phyloP scores from a whole-genome alignment of 768 basidiomycete genomes.

The Daedaleopsis nitida region DNA sequence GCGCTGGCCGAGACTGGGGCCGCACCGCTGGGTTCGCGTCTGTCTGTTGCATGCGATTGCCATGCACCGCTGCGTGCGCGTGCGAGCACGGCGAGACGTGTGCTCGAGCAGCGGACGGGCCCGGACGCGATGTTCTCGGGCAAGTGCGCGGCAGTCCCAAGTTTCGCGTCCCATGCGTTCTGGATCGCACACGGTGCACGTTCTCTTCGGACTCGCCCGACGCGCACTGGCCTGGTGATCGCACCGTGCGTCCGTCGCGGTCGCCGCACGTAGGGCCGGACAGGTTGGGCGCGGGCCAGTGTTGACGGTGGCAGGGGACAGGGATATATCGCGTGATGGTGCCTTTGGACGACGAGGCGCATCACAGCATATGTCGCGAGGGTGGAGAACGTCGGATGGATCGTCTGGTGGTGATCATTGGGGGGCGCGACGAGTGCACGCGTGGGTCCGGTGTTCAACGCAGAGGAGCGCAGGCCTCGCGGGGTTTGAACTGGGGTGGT shows the following conservation, averaged over 20 bases:
- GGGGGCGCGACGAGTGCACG: conserved; percentile 10
- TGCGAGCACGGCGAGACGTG: background rate
- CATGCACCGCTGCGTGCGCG: background rate
- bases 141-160: conserved; percentile 9
- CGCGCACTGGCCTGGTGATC: conserved; percentile 7
- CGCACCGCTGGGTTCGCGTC: background rate
- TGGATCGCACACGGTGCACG: background rate
- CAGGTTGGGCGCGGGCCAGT: background rate
- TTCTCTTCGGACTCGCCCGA: conserved; percentile 14
- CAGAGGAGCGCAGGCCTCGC: conserved; percentile 6
- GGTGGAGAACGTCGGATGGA: background rate
- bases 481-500: conserved; percentile 12
- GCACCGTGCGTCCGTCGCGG: conserved; percentile 4
- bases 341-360: background rate
- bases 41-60: no score
- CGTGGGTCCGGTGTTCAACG: conserved; percentile 3
- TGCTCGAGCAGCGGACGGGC: background rate
- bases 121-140: conserved; percentile 9
- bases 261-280: conserved; percentile 7
- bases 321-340: background rate
- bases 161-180: conserved; percentile 5
- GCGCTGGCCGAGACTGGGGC: background rate
- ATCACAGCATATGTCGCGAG: background rate
- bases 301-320: background rate
- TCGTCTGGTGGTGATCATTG: background rate